Percentiles rank a stretch among this genome's conserved stretches.
Evolutionary conservation across 2,329 filamentous ascomycete genomes (phyloP).

Genomic region (Ilyonectria destructans): DNA sequence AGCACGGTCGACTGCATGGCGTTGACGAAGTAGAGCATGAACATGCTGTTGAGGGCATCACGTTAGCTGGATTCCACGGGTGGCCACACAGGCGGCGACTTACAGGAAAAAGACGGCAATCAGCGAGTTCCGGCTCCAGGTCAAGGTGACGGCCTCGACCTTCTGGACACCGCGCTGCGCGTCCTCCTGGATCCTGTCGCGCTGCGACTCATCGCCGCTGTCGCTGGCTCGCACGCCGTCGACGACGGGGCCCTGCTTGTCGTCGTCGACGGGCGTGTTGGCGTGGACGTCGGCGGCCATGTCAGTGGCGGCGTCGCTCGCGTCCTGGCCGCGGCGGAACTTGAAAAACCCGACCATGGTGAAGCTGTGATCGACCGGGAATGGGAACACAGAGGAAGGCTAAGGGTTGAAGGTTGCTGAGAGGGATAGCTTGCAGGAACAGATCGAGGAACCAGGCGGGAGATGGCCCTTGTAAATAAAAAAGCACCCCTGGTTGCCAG

Average conservation of each 20-base stretch:
- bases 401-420: neutral
- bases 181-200: constrained; percentile 41
- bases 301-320: constrained; percentile 6
- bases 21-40: constrained; percentile 67
- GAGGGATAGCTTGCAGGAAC: neutral
- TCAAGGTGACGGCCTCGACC: constrained; percentile 59
- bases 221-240: constrained; percentile 30
- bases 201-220: constrained; percentile 20
- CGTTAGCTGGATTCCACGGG: constrained; percentile 11
- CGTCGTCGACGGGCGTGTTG: constrained; percentile 28
- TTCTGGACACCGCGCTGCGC: constrained; percentile 58
- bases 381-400: neutral
- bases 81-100: constrained; percentile 17
- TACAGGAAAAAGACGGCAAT: constrained; percentile 54
- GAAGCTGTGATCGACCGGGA: neutral
- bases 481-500: neutral
- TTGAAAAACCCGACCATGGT: neutral
- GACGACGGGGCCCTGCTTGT: constrained; percentile 37
- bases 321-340: neutral
- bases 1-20: constrained; percentile 63
- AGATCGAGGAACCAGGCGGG: neutral
- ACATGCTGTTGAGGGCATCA: constrained; percentile 54
- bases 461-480: neutral
- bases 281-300: neutral
- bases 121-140: constrained; percentile 60